Conservation (phyloP, 192 early-diverging fungal species). For the Coemansia sp. region DNA sequence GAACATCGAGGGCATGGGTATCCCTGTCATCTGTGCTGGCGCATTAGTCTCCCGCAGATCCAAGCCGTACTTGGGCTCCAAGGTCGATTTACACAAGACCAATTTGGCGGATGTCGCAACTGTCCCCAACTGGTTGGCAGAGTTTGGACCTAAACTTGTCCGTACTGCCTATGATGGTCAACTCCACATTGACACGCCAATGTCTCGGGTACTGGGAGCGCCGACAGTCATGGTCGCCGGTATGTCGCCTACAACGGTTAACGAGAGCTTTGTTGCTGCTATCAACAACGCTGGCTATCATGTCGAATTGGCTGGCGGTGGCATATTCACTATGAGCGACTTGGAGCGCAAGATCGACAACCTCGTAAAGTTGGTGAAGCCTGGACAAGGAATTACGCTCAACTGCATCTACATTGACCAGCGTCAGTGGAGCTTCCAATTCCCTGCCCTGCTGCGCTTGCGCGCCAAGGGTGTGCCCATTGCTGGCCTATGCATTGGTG, state of each 20-base stretch:
- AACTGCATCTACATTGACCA: slow-evolving; percentile 92
- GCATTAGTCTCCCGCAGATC: slow-evolving; percentile 8
- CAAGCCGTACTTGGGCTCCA: slow-evolving; percentile 68
- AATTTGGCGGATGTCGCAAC: slow-evolving; percentile 66
- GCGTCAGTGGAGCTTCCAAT: slow-evolving; percentile 82
- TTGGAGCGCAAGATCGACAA: slow-evolving; percentile 71
- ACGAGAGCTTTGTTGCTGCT: slow-evolving; percentile 76
- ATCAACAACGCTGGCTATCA: slow-evolving; percentile 90
- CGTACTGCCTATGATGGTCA: slow-evolving; percentile 57
- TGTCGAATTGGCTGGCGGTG: slow-evolving; percentile 88
- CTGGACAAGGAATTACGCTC: slow-evolving; percentile 86
- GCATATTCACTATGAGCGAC: slow-evolving; percentile 75
- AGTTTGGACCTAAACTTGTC: slow-evolving; percentile 84
- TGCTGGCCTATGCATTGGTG: slow-evolving; percentile 88
- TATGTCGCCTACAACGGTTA: slow-evolving; percentile 88
- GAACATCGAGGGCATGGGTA: slow-evolving; percentile 88
- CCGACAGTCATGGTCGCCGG: slow-evolving; percentile 94
- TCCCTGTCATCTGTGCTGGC: slow-evolving; percentile 51
- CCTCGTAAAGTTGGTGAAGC: slow-evolving; percentile 69
- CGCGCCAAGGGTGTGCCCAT: slow-evolving; percentile 85
- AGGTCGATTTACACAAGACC: slow-evolving; percentile 71
- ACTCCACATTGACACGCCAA: slow-evolving; percentile 86
- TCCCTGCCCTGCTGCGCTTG: slow-evolving; percentile 76
- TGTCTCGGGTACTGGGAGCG: slow-evolving; percentile 80
- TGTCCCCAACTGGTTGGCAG: slow-evolving; percentile 82